Base-by-base conservation (phyloP, 2,329 filamentous ascomycete genomes). In the Boeremia lycopersici region DNA sequence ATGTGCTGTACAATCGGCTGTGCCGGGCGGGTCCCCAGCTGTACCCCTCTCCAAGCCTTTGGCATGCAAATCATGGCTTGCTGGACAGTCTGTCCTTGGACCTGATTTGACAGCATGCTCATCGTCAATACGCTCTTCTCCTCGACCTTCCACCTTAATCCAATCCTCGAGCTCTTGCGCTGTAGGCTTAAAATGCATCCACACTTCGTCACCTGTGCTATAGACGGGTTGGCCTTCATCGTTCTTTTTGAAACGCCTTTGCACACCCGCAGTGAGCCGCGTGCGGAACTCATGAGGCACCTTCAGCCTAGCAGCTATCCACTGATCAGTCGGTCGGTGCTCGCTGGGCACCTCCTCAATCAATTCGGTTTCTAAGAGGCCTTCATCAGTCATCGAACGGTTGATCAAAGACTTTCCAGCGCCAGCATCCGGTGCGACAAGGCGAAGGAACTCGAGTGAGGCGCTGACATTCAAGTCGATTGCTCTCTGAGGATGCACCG, bases 391-490 rank as follows among this genome's bases (percentile, higher is more conserved):
- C 74, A 85, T 83, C 8, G 77, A 78, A 51, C 77, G 73, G 33
- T 78, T 80, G 57, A 83, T 81, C 53, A 78, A 71, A 4, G 78
- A 79, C 48, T 71, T 74, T 4, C 71, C 71, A 3, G 67, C 63
- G 13, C 71, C 71, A 36, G 61, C 60, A 8, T 58, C 46, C 1
- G 65, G 64, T 44, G 86, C 76, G 2, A 83, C 80, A 9, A 80
- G 76, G 39, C 78, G 78, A 5, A 88, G 76, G 49, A 89, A 89
- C 60, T 89, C 86, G 26, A 89, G 78, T 25, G 80, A 82, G 7
- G 85, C 81, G 56, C 83, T 84, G 60, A 87, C 79, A 39, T 87
- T 89, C 33, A 89, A 76, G 65, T 86, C 83, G 25, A 88, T 79
- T 2, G 86, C 86, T 49, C 86, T 79, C 42, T 81, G 74, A 0